These are phyloP conservation scores for Blechomonas ayalai DNA, from an alignment of 208 protist species.

Conservation along the genomic window DNA sequence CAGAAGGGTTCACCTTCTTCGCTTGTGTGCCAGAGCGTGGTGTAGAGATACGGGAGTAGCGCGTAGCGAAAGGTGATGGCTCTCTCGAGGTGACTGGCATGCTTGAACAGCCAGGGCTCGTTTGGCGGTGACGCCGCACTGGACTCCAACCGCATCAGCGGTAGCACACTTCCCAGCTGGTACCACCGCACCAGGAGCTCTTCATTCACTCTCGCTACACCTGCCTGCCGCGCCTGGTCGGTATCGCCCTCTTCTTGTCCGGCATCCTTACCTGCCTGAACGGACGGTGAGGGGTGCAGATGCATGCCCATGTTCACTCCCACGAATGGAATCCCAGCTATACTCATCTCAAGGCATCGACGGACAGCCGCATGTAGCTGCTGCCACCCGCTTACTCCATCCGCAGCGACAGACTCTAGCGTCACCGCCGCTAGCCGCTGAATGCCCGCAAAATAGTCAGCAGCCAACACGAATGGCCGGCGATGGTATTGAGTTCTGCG, in stretches of 20 bases:
- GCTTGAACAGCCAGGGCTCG: constrained; percentile 82
- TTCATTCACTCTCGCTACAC: constrained; percentile 2
- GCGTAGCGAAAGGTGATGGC: constrained; percentile 61
- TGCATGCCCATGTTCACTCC: constrained; percentile 96
- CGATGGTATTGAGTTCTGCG: constrained; percentile 28
- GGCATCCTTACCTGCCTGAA: constrained; percentile 34
- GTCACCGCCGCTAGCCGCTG: constrained; percentile 93
- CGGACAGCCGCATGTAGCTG: constrained; percentile 44
- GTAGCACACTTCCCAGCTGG: constrained; percentile 82
- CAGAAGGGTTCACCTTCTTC: constrained; percentile 69
- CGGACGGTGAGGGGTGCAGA: too few relatives aligned
- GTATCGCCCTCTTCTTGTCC: neutral
- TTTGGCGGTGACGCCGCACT: constrained; percentile 68
- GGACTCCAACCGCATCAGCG: constrained; percentile 94
- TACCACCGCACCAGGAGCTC: constrained; percentile 96
- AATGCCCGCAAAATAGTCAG: constrained; percentile 94
- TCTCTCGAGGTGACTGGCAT: constrained; percentile 4
- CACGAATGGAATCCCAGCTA: constrained; percentile 90
- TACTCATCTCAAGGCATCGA: constrained; percentile 79
- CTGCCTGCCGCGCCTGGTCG: neutral
- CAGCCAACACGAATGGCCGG: constrained; percentile 93
- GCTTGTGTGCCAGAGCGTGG: constrained; percentile 69
- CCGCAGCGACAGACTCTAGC: constrained; percentile 18
- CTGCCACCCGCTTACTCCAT: constrained; percentile 7
- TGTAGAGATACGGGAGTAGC: constrained; percentile 95